These are phyloP conservation scores for Myxozyma mucilagina DNA, from an alignment of 805 yeast species.

Conservation along the genomic window DNA sequence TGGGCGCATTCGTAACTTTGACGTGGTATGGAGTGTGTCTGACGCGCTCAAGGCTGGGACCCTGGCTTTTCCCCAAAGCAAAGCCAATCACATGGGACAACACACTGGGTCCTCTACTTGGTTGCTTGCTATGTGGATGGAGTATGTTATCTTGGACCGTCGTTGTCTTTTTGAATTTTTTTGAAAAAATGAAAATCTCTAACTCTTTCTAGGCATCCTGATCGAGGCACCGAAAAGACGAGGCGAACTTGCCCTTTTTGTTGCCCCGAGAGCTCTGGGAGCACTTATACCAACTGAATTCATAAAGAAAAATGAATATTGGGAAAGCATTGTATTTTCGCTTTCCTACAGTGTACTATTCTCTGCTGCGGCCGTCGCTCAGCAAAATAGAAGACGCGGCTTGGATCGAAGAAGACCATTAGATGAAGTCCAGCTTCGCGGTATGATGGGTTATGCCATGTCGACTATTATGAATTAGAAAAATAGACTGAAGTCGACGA, in stretches of 20 bases:
- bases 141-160: slow-evolving; percentile 40
- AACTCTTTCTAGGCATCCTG: slow-evolving; percentile 15
- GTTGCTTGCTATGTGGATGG: slow-evolving; percentile 47
- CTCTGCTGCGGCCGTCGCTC: slow-evolving; percentile 1
- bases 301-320: slow-evolving; percentile 4
- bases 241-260: slow-evolving; percentile 52
- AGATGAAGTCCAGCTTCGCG: slow-evolving; percentile 3
- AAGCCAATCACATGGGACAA: slow-evolving; percentile 44
- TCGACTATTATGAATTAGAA: slow-evolving; percentile 3
- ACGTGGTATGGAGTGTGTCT: slow-evolving; percentile 53
- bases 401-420: background rate
- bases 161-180: background rate
- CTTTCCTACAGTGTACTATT: slow-evolving; percentile 16
- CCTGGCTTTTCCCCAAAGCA: slow-evolving; percentile 44
- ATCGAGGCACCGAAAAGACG: slow-evolving; percentile 45
- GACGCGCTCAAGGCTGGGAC: slow-evolving; percentile 45
- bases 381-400: background rate
- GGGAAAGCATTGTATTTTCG: slow-evolving; percentile 15
- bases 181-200: background rate
- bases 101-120: slow-evolving; percentile 46
- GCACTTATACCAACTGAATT: slow-evolving; percentile 16
- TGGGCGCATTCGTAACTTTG: slow-evolving; percentile 47
- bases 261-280: slow-evolving; percentile 22
- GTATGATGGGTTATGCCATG: slow-evolving; percentile 20
- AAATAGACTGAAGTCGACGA: background rate